Base-by-base conservation (phyloP, 495 filamentous ascomycete species). In the Ramalina intermedia region DNA sequence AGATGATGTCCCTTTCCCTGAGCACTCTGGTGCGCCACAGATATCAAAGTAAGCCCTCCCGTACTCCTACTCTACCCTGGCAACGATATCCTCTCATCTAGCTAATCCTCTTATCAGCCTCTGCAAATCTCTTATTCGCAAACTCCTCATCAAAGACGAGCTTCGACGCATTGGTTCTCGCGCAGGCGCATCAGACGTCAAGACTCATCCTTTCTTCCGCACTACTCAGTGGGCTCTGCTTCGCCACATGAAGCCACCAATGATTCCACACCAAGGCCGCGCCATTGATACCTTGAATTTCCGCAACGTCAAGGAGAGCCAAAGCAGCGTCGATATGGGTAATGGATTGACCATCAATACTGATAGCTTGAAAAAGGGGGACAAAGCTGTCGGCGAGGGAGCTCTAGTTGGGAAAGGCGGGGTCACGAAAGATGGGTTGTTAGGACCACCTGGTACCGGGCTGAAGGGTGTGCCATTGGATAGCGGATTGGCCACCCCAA, bases 191-290 rank as follows among this genome's bases (percentile, higher is more conserved):
- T 94, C 87, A 2, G 91, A 98, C 66, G 91, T 98, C 58, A 98
- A 98, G 66, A 79, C 76, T 9, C 91, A 98, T 61, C 85, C 88
- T 21, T 98, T 98, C 73, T 98, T 98, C 77, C 79, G 87, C 35
- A 79, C 79, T 35, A 96, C 89, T 24, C 87, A 94, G 63, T 98
- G 91, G 91, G 91, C 91, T 8, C 74, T 98, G 14, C 84, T 98
- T 49, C 84, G 91, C 43, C 93, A 98, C 65, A 87, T 85, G 84
- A 96, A 94, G 64, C 91, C 91, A n/a, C 91, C 91, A 2, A 98
- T 98, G 74, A 82, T 96, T 45, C 91, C 91, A 3, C 81, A 89
- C 63, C 86, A 91, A 64, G 89, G 88, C 43, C 80, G 87, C 17
- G 91, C 85, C 37, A 83, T 88, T 50, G 91, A 98, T 60, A 94